phyloP scores from a whole-genome alignment of 129 eudicot genomes.

The Pseudognaphalium luteoalbum region DNA sequence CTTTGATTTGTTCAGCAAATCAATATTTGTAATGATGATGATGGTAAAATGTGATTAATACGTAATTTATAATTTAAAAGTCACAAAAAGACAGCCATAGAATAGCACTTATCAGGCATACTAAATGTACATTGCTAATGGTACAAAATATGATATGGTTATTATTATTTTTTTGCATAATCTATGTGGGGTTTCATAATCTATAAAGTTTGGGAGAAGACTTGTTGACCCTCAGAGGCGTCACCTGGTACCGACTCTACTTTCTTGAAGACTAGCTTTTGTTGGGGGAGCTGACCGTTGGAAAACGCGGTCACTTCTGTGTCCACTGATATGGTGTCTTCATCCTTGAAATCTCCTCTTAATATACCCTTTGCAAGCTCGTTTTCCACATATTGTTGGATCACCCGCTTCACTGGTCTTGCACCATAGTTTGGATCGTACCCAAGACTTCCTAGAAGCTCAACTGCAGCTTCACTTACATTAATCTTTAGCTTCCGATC shows the following conservation, averaged over 20 bases:
- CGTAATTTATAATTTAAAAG: neutral
- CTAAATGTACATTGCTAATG: slow-evolving; percentile 13
- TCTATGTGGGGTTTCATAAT: neutral
- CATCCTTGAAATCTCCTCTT: slow-evolving; percentile 93
- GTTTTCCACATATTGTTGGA: slow-evolving; percentile 87
- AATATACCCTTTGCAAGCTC: slow-evolving; percentile 94
- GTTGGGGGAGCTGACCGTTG: slow-evolving; percentile 95
- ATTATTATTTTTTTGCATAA: slow-evolving; percentile 6
- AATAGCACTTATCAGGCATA: slow-evolving; percentile 25
- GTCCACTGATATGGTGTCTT: slow-evolving; percentile 69
- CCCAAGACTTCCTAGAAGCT: slow-evolving; percentile 49
- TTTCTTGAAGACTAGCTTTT: slow-evolving; percentile 66
- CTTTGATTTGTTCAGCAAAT: slow-evolving; percentile 17
- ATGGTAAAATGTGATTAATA: neutral
- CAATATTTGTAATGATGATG: neutral
- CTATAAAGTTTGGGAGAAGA: slow-evolving; percentile 39
- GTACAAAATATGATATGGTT: slow-evolving; percentile 3
- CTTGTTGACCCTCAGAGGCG: slow-evolving; percentile 46
- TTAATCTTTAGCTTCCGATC: slow-evolving; percentile 56
- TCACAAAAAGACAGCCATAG: slow-evolving; percentile 4
- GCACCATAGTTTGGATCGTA: slow-evolving; percentile 98
- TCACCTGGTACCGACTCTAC: slow-evolving; percentile 34
- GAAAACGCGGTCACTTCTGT: slow-evolving; percentile 84
- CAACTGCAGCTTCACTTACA: slow-evolving; percentile 24
- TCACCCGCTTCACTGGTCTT: slow-evolving; percentile 94